These are phyloP conservation scores for Tylopilus sp. DNA, from an alignment of 768 basidiomycete species.

Conservation along the genomic window DNA sequence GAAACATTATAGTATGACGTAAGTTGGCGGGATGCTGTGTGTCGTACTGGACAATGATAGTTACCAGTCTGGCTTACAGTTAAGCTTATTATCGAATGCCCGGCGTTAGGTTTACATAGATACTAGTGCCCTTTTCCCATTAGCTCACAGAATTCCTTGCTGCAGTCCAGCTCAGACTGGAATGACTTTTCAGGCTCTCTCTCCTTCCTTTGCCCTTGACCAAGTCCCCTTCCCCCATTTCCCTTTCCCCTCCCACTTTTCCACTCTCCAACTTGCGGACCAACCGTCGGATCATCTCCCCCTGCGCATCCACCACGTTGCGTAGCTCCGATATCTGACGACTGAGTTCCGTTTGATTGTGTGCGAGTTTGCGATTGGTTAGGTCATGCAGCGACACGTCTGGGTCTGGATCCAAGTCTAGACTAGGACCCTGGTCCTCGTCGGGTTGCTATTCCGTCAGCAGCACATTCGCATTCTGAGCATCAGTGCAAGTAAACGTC, in stretches of 20 bases:
- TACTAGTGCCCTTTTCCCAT: background rate
- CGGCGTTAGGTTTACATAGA: background rate
- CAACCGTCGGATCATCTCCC: conserved; percentile 41
- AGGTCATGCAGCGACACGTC: conserved; percentile 37
- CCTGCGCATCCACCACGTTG: conserved; percentile 55
- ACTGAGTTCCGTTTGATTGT: conserved; percentile 65
- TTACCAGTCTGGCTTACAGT: too few relatives aligned
- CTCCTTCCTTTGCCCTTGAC: conserved; percentile 16
- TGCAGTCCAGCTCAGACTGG: background rate
- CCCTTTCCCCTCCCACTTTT: background rate
- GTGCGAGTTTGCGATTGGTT: conserved; percentile 56
- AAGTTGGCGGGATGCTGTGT: background rate
- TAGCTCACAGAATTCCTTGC: conserved; percentile 15
- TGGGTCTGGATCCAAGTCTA: conserved; percentile 1
- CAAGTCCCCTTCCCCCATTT: background rate
- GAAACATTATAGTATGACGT: background rate
- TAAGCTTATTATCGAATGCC: too few relatives aligned
- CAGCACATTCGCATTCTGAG: background rate
- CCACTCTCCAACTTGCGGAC: conserved; percentile 16
- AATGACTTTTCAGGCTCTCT: background rate
- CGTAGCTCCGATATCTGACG: conserved; percentile 60
- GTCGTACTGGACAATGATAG: too few relatives aligned
- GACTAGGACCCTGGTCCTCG: background rate
- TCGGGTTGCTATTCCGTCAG: background rate
- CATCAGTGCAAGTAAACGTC: background rate